Percentiles rank a stretch among this genome's conserved stretches.
These are phyloP conservation scores for Schwanniomyces pseudopolymorphus DNA, from an alignment of 805 yeast genomes.

Conservation along the genomic window DNA sequence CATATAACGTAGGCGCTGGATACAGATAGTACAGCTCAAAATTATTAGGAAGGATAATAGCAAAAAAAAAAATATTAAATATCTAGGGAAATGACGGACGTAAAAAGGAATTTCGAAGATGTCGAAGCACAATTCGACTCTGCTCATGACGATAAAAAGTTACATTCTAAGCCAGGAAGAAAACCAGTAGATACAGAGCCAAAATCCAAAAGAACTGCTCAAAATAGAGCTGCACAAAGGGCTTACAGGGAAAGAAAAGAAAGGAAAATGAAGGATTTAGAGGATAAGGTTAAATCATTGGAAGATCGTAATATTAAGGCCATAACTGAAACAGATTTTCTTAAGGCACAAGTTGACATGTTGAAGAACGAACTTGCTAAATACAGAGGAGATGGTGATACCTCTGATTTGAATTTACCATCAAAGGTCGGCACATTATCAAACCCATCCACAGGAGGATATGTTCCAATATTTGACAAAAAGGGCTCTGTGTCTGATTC, in stretches of 20 bases:
- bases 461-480: slow-evolving; percentile 12
- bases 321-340: slow-evolving; percentile 67
- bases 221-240: slow-evolving; percentile 97
- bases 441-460: slow-evolving; percentile 16
- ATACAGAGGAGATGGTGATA: slow-evolving; percentile 44
- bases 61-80: neutral
- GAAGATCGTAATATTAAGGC: slow-evolving; percentile 73
- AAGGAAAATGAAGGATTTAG: slow-evolving; percentile 78
- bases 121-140: slow-evolving; percentile 8
- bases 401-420: slow-evolving; percentile 30
- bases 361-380: slow-evolving; percentile 69
- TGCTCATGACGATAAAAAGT: slow-evolving; percentile 36
- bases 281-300: slow-evolving; percentile 67
- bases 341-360: slow-evolving; percentile 73
- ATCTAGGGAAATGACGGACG: slow-evolving; percentile 25
- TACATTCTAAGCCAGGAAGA: slow-evolving; percentile 68
- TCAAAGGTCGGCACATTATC: slow-evolving; percentile 29
- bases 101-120: slow-evolving; percentile 32
- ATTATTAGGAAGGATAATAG: neutral
- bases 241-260: slow-evolving; percentile 96
- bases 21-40: neutral
- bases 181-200: slow-evolving; percentile 80
- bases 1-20: neutral
- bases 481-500: slow-evolving; percentile 3
- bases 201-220: slow-evolving; percentile 88